Conservation (phyloP, 106 monocot genomes). For the Phalaenopsis aphrodite region DNA sequence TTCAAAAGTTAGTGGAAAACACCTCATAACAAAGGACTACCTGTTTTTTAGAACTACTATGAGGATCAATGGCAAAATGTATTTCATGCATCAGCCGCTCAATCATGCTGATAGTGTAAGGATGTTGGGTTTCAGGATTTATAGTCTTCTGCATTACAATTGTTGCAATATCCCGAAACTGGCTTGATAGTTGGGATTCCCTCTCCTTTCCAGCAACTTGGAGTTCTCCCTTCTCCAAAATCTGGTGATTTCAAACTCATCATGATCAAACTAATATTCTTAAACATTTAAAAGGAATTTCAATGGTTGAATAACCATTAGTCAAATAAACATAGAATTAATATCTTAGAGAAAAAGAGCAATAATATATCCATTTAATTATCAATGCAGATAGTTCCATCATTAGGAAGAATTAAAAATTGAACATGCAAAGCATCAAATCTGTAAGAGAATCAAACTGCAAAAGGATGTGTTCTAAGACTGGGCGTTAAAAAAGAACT, state of each 20-base stretch:
- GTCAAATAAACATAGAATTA: neutral
- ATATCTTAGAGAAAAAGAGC: neutral
- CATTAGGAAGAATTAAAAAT: neutral
- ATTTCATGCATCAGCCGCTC: constrained; percentile 97
- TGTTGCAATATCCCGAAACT: constrained; percentile 94
- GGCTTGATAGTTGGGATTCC: constrained; percentile 66
- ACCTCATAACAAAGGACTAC: constrained; percentile 7
- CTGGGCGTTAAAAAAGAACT: neutral
- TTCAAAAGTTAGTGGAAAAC: neutral
- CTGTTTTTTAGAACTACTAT: constrained; percentile 81
- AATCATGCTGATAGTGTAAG: constrained; percentile 93
- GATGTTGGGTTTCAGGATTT: constrained; percentile 83
- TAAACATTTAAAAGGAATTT: neutral
- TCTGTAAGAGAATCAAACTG: neutral
- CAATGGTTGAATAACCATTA: neutral
- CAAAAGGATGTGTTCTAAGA: neutral
- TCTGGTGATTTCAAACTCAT: constrained; percentile 26
- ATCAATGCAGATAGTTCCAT: neutral
- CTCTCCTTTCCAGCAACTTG: constrained; percentile 98
- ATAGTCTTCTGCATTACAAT: constrained; percentile 96
- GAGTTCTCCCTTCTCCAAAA: constrained; percentile 92
- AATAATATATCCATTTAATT: constrained; percentile 1
- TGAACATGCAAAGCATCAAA: neutral
- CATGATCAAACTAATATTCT: neutral
- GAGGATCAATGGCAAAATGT: constrained; percentile 94